A percentile compares a stretch with the other conserved stretches of the same genome.
phyloP scores from a whole-genome alignment of 352 stramenopile genomes.

The Phytopythium mirpurense region DNA sequence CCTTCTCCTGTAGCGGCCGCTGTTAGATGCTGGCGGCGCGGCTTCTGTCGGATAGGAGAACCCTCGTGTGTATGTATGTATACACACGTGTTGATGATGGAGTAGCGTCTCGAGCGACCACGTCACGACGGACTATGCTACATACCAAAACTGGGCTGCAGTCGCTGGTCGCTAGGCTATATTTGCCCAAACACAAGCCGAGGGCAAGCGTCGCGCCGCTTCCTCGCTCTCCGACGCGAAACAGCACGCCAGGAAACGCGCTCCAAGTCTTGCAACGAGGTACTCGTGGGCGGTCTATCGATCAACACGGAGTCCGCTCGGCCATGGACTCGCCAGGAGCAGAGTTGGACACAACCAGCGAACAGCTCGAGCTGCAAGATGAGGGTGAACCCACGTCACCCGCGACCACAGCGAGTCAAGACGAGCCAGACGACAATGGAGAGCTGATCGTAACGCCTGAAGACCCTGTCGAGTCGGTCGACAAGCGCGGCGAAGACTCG shows the following conservation, averaged over 20 bases:
- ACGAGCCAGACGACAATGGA: neutral
- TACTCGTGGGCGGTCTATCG: conserved; percentile 1
- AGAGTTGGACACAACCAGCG: neutral
- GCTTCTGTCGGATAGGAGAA: neutral
- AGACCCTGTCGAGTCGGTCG: neutral
- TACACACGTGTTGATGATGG: too few species aligned
- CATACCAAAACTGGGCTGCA: too few species aligned
- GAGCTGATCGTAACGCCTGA: neutral
- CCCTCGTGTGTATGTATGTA: conserved; percentile 1
- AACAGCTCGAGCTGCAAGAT: neutral
- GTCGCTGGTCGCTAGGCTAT: too few species aligned
- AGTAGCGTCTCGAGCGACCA: neutral
- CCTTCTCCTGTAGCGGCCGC: neutral
- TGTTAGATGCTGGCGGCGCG: conserved; percentile 3
- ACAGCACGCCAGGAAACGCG: conserved; percentile 1
- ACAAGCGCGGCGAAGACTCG: neutral
- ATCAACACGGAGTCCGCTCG: conserved; percentile 1
- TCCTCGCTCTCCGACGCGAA: neutral
- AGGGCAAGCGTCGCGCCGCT: conserved; percentile 1
- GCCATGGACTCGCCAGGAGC: conserved; percentile 3
- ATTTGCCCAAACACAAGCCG: neutral
- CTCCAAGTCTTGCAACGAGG: neutral
- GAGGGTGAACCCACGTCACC: conserved; percentile 1
- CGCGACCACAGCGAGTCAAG: neutral
- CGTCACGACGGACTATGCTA: too few species aligned